Base-by-base conservation (phyloP, 2,329 filamentous ascomycete species). In the Ceratocystis colombiana region DNA sequence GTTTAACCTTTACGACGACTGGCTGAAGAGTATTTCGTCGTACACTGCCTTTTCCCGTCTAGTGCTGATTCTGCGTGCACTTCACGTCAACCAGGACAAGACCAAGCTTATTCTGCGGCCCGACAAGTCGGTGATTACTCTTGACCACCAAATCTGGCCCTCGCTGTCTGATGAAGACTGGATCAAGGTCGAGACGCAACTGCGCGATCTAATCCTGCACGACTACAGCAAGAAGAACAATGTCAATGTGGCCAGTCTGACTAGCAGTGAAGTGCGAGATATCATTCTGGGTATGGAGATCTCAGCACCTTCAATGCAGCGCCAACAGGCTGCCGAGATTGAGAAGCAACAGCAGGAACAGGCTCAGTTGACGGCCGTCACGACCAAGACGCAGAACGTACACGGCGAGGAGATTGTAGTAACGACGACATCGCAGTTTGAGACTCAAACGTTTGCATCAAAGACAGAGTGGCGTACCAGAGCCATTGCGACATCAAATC, bases 211-310 rank as follows among this genome's bases (percentile, higher is more conserved):
- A 70, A 99, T 99, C 72, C 75, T 99, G 71, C 96, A 97, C 71
- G 94, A 99, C 74, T 99, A 99, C 74, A 94, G 94, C 74, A 99
- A 97, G 84, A 99, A 99, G 84, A 99, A 99, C 80, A 99, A 97
- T 71, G 94, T 99, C 79, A 99, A 99, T 72, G 93, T 94, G 12
- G 95, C 95, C 17, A 96, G 91, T 75, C 81, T 99, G 77, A 99
- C 94, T 0, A 96, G 86, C 74, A 96, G 89, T 72, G 94, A 99
- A 84, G 94, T 99, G 63, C 87, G 94, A 72, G 94, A 99, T 73
- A 97, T 99, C 72, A 99, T 99, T 72, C 78, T 99, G 69, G 94
- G 94, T 82, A 99, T 99, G 95, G 95, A 99, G 75, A 99, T 99
- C 68, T 96, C 90, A 68, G 95, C 94, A 33, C 94, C 94, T 28